A percentile compares a stretch with the other conserved stretches of the same genome.
Conservation (phyloP, 257 asterid species). For the Plantago major region DNA sequence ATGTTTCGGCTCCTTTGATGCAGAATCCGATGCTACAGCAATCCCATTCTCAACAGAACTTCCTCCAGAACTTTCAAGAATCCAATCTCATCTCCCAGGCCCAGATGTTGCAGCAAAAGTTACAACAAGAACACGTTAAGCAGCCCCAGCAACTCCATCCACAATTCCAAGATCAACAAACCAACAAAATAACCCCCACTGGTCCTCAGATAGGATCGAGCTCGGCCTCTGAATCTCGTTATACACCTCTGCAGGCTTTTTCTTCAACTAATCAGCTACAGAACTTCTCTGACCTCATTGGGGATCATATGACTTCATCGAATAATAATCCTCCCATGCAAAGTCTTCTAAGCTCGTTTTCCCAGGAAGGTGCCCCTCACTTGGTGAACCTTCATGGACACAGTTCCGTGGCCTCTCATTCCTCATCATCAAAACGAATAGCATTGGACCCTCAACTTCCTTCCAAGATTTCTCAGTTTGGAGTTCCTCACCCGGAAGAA, state of each 20-base stretch:
- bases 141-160: slow-evolving; percentile 41
- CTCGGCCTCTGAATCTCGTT: slow-evolving; percentile 46
- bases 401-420: slow-evolving; percentile 45
- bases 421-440: slow-evolving; percentile 63
- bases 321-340: slow-evolving; percentile 48
- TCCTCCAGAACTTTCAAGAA: slow-evolving; percentile 55
- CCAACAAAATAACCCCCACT: slow-evolving; percentile 33
- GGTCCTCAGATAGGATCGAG: slow-evolving; percentile 39
- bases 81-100: slow-evolving; percentile 58
- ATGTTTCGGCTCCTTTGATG: slow-evolving; percentile 43
- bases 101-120: slow-evolving; percentile 70
- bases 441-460: slow-evolving; percentile 68
- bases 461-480: slow-evolving; percentile 51
- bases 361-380: slow-evolving; percentile 55
- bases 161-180: slow-evolving; percentile 52
- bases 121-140: slow-evolving; percentile 31
- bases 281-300: slow-evolving; percentile 50
- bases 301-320: slow-evolving; percentile 48
- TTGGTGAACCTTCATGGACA: slow-evolving; percentile 41
- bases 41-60: slow-evolving; percentile 50
- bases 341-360: slow-evolving; percentile 56
- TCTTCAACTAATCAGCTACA: slow-evolving; percentile 56
- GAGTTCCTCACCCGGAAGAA: slow-evolving; percentile 52
- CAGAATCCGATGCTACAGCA: slow-evolving; percentile 69
- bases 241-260: slow-evolving; percentile 42